Base-by-base conservation (phyloP, 2,329 filamentous ascomycete genomes). In the Pyricularia sp. region DNA sequence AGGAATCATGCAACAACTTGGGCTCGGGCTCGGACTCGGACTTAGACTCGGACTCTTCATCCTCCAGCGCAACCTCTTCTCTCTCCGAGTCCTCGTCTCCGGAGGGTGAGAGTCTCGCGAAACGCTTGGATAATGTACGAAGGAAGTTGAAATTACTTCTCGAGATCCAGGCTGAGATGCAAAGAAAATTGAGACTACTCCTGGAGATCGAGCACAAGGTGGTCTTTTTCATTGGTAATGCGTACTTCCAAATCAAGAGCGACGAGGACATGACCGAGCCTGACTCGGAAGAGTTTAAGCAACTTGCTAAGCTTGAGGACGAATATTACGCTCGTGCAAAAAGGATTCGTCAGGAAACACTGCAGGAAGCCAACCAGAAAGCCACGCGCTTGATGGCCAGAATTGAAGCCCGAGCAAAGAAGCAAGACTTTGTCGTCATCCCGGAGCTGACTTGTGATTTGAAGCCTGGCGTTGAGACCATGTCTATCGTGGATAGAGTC, bases 161-260 rank as follows among this genome's bases (percentile, higher is more conserved):
- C 53, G 65, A 2, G 64, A 74, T 0, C 82, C 70, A 90, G 28
- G 79, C 81, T 62, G 81, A 85, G 49, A 81, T 83, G 62, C 84
- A 87, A 40, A 84, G 87, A 64, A 83, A 86, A 59, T 78, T 97
- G 26, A 87, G 91, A 10, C 82, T 80, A 24, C 87, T 90, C 2
- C 78, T 96, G 22, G 91, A 96, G 72, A 75, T 96, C 59, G 83
- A 93, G 67, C 93, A 97, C 73, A 86, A 88, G 68, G 91, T 88
- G 33, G 81, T 85, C 0, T 97, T 97, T 76, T 96, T 96, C 72
- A 88, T 88, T 30, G 91, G 88, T 16, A 96, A 92, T 69, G 88
- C 87, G 0, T 87, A 88, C 69, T 97, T 87, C 71, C 91, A 96
- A 71, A 89, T 96, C 67, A 94, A 93, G 71, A 84, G 85, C 0